Conservation (phyloP, 176 grass and related monocot species). For the Aegilops umbellulata region DNA sequence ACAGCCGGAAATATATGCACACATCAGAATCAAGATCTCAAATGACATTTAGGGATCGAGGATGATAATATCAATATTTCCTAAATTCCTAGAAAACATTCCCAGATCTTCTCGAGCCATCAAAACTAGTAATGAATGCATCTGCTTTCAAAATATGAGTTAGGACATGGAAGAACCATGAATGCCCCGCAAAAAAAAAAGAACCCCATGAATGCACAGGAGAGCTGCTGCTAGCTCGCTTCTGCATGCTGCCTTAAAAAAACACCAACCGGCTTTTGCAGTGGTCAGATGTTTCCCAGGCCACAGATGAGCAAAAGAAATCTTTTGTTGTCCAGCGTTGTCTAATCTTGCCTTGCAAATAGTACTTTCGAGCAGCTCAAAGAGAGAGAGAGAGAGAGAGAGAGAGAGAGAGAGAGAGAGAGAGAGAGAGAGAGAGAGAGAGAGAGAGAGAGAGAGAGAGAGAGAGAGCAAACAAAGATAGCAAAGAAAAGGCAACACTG, state of each 20-base stretch:
- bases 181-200: conserved; percentile 9
- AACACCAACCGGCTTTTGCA: conserved; percentile 35
- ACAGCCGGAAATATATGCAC: conserved; percentile 32
- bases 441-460: background rate
- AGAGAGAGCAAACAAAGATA: background rate
- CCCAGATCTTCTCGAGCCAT: conserved; percentile 20
- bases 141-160: conserved; percentile 16
- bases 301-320: conserved; percentile 43
- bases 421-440: background rate
- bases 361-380: conserved; percentile 46
- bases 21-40: conserved; percentile 21
- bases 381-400: conserved; percentile 9
- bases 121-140: conserved; percentile 12
- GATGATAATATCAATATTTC: conserved; percentile 7
- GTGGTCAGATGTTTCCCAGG: conserved; percentile 19
- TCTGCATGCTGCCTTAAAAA: conserved; percentile 40
- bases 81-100: background rate
- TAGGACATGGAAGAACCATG: conserved; percentile 16
- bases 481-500: background rate
- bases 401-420: background rate
- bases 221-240: conserved; percentile 16
- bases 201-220: conserved; percentile 22
- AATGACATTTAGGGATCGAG: background rate
- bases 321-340: conserved; percentile 53
- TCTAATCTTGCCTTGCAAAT: conserved; percentile 60